Evolutionary conservation across 768 basidiomycete species (phyloP).

Genomic region (Tulasnella sp.): DNA sequence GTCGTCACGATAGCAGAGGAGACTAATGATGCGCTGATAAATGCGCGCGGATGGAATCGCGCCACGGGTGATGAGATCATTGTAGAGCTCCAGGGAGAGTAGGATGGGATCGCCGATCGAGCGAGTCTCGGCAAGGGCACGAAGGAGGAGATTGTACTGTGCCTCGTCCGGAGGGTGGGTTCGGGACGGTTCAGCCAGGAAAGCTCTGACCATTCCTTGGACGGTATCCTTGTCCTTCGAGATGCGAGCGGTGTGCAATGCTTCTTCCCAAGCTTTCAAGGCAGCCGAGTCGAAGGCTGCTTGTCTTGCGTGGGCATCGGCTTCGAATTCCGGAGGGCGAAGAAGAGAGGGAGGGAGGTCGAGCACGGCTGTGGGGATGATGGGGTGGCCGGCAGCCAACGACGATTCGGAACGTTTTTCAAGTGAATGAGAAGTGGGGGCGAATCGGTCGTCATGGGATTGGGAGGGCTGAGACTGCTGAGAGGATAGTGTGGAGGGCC

Average conservation of each 20-base stretch:
- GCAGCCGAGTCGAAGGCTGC: not conserved
- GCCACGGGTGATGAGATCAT: constrained; percentile 51
- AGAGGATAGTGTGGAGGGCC: constrained; percentile 17
- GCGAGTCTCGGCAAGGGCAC: constrained; percentile 33
- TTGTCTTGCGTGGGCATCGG: not conserved
- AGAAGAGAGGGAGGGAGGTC: not conserved
- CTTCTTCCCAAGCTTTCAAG: constrained; percentile 1
- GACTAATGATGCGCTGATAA: constrained; percentile 48
- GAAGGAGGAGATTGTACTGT: constrained; percentile 54
- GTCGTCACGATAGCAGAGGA: constrained; percentile 52
- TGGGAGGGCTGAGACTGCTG: not conserved
- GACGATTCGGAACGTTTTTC: constrained; percentile 30
- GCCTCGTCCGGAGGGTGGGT: constrained; percentile 9
- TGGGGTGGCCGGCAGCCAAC: constrained; percentile 21
- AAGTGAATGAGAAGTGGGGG: constrained; percentile 19
- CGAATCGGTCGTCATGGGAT: not conserved
- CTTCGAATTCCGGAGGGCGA: not conserved
- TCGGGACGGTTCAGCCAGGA: not conserved
- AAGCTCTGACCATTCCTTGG: not conserved
- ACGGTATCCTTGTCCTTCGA: not conserved
- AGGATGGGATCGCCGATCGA: constrained; percentile 41
- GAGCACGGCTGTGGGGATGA: constrained; percentile 43
- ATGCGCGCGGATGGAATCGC: constrained; percentile 53
- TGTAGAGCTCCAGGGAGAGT: constrained; percentile 54
- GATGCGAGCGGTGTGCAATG: not conserved